A percentile compares a stretch with the other conserved stretches of the same genome.
Conservation (phyloP, 1,284 basidiomycete species). For the Microbotryum scabiosae region DNA sequence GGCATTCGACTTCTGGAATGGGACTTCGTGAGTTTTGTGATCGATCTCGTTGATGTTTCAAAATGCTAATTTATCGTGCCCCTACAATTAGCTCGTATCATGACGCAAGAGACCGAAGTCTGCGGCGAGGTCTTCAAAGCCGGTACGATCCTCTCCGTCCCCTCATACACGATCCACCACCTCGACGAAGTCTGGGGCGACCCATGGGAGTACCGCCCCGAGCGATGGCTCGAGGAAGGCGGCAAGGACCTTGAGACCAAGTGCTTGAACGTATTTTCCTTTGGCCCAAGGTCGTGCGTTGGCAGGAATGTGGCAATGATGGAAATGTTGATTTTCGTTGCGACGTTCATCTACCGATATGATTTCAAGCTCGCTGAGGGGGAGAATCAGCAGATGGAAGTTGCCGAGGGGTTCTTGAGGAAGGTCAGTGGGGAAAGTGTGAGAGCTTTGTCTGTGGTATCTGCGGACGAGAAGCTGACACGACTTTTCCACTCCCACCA, state of each 20-base stretch:
- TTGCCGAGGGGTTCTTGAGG: conserved; percentile 66
- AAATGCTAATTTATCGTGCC: neutral
- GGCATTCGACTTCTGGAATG: conserved; percentile 64
- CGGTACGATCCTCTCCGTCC: conserved; percentile 45
- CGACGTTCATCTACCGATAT: conserved; percentile 62
- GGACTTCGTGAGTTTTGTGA: conserved; percentile 48
- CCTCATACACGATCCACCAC: conserved; percentile 67
- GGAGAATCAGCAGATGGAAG: conserved; percentile 48
- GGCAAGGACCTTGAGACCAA: conserved; percentile 51
- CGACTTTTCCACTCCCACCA: too few relatives aligned
- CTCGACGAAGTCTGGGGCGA: conserved; percentile 67
- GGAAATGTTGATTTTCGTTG: conserved; percentile 65
- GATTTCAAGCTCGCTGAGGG: conserved; percentile 42
- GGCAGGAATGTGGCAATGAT: conserved; percentile 53
- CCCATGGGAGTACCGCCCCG: conserved; percentile 47
- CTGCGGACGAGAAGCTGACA: too few relatives aligned
- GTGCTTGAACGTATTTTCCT: conserved; percentile 62
- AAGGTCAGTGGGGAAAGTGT: too few relatives aligned
- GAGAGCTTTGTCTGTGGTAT: too few relatives aligned
- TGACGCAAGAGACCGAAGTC: conserved; percentile 57
- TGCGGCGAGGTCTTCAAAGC: conserved; percentile 57
- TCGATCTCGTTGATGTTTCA: conserved; percentile 9
- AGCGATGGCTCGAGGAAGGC: conserved; percentile 68
- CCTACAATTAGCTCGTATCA: conserved; percentile 50
- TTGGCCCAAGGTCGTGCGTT: conserved; percentile 41